Conservation (phyloP, 768 basidiomycete species). For the Amyloporia xantha region DNA sequence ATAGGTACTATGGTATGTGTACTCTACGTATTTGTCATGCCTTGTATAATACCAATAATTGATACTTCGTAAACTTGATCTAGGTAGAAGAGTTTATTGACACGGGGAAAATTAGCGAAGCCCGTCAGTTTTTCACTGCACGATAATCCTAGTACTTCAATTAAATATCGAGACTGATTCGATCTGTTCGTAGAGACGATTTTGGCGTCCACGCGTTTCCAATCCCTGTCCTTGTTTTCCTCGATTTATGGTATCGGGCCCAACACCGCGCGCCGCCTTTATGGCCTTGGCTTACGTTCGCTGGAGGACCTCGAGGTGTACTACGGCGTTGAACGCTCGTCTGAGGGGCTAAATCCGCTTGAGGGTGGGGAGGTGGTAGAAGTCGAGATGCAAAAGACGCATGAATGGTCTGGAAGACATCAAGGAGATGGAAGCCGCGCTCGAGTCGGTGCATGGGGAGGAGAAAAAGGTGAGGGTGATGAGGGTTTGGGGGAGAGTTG, state of each 20-base stretch:
- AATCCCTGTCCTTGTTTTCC: constrained; percentile 49
- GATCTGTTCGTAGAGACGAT: constrained; percentile 50
- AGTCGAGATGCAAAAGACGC: constrained; percentile 18
- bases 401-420: constrained; percentile 16
- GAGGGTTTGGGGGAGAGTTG: constrained; percentile 30
- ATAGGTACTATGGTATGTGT: constrained; percentile 27
- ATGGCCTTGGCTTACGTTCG: constrained; percentile 58
- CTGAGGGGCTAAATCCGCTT: not conserved
- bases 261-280: constrained; percentile 57
- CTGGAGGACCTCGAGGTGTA: constrained; percentile 63
- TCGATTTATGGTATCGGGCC: constrained; percentile 73
- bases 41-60: not conserved
- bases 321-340: constrained; percentile 38
- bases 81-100: constrained; percentile 61
- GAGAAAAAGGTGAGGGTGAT: constrained; percentile 13
- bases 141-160: no score
- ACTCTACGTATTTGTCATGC: no score
- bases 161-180: no score
- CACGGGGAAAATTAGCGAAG: constrained; percentile 51
- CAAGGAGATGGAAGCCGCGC: constrained; percentile 3
- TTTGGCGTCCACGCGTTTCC: constrained; percentile 43
- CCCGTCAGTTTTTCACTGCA: no score
- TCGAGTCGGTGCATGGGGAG: constrained; percentile 7
- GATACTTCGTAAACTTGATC: not conserved
- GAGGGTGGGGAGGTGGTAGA: constrained; percentile 14